Evolutionary conservation across 192 early-diverging fungal genomes (phyloP), one percentile per base, ranked within the genome.

Genomic region (Cladochytrium replicatum): DNA sequence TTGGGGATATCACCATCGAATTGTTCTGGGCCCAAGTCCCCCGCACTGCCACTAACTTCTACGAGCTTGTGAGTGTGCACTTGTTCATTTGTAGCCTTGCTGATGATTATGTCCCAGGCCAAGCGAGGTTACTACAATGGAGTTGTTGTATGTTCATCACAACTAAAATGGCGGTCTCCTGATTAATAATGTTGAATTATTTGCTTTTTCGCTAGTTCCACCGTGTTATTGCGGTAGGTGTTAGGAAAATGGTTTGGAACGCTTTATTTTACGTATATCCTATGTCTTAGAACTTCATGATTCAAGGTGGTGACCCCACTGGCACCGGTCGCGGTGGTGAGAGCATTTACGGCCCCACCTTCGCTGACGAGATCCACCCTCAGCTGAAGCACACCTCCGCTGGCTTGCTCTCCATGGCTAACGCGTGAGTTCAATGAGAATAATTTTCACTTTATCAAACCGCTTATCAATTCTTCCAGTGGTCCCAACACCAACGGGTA

Each of bases 201-300:
- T n/a, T n/a, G n/a, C n/a, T n/a, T n/a, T n/a, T n/a, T n/a, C n/a
- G 37, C 11, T 51, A 86, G 76, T 91, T 90, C 54, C 87, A 89
- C 52, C 62, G 85, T 30, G 63, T 88, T 49, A 86, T 87, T 58
- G 47, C 76, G 3, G 73, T 75, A 63, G 28, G 63, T 55, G 8
- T 15, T 4, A 23, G n/a, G n/a, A n/a, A n/a, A n/a, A n/a, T n/a
- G n/a, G n/a, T n/a, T n/a, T n/a, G n/a, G n/a, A n/a, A n/a, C n/a
- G n/a, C n/a, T n/a, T n/a, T n/a, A n/a, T n/a, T n/a, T n/a, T n/a
- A n/a, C n/a, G n/a, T n/a, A n/a, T n/a, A n/a, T n/a, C n/a, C n/a
- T n/a, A n/a, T n/a, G n/a, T n/a, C n/a, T n/a, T n/a, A 86, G 32
- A 84, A 79, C 6, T 98, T 98, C 60, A 95, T 95, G 92, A 73